Base-by-base conservation (phyloP, 768 basidiomycete species). In the Coprinellus micaceus region DNA sequence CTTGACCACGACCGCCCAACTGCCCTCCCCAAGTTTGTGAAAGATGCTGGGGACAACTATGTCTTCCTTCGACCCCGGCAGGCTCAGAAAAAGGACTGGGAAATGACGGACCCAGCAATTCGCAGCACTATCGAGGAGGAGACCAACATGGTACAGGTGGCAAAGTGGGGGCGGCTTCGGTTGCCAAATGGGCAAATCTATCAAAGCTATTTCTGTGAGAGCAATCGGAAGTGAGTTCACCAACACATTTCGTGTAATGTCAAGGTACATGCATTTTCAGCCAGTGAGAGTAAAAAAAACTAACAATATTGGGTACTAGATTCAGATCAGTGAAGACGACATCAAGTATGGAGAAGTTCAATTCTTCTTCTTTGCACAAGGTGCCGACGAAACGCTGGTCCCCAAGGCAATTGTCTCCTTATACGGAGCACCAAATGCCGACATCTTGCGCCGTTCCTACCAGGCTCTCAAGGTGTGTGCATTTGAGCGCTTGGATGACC, bases 101-200 rank as follows among this genome's bases (percentile, higher is more conserved):
- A 30, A 4, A 26, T 13, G 25, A 47, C 25, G 7, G 25, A 47
- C 21, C 21, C 24, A 26, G 47, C 28, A 25, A n/a, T 48, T 4
- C 24, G n/a, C 4, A 26, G n/a, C 25, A 47, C 10, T 6, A 39
- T 21, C 29, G 45, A 17, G 50, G 49, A n/a, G 9, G 29, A 44
- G 41, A 44, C n/a, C 50, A 53, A 51, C 17, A 30, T 28, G 30
- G 29, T 9, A 3, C 7, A 22, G 25, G 37, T 39, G 13, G 22
- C 25, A 3, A 56, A 61, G 2, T 71, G 69, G 69, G 68, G 70
- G 17, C 62, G 69, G 11, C 54, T 73, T 22, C 62, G 55, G 13
- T 61, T 72, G 11, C 69, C 69, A 40, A 72, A 69, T 59, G 68
- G 68, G 2, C 71, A 73, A n/a, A 49, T 49, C 15, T 49, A 4